Evolutionary conservation across 768 basidiomycete genomes (phyloP), one percentile per base, ranked within the genome.

Genomic region (Termitomyces sp.): DNA sequence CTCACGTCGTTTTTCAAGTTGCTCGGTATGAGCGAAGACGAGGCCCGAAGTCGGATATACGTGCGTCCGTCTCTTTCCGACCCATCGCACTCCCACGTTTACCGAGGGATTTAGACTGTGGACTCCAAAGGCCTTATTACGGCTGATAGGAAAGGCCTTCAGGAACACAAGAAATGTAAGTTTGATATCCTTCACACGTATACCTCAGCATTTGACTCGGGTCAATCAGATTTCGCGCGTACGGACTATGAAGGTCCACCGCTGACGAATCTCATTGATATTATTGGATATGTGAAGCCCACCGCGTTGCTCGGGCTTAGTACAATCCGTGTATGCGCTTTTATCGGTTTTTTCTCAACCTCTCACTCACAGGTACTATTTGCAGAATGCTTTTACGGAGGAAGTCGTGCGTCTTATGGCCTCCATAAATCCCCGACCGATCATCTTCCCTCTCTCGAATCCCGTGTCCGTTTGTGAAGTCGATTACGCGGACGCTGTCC

Each of bases 391-490:
- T 1, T 92, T 92, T 74, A 80, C 74, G 11, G 77, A 86, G 67
- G 74, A 81, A 11, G 82, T 84, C 32, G 82, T 92, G 32, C 75
- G 74, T 53, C 71, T 77, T 38, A 89, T 92, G 87, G 79, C 82
- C 17, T 71, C 76, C 8, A 70, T 85, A 44, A 91, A 90, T 70
- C 63, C 71, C 17, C 81, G 82, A 2, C 90, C 90, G n/a, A 86
- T 91, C 73, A 82, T 92, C 66, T 90, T 92, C 75, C 89, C 90
- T 34, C 80, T 92, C 1, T 89, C 87, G 34, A 92, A 92, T 68
- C 90, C 90, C 12, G 74, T 84, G 25, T 75, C 79, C 31, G 74
- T 85, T 34, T 76, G 77, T 59, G 87, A 89, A 67, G 69, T 85
- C 52, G 83, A 84, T 53, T 87, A 82, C 62, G 64, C 69, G 10